phyloP scores from a whole-genome alignment of 208 protist genomes.

The Blastocrithidia nonstop region DNA sequence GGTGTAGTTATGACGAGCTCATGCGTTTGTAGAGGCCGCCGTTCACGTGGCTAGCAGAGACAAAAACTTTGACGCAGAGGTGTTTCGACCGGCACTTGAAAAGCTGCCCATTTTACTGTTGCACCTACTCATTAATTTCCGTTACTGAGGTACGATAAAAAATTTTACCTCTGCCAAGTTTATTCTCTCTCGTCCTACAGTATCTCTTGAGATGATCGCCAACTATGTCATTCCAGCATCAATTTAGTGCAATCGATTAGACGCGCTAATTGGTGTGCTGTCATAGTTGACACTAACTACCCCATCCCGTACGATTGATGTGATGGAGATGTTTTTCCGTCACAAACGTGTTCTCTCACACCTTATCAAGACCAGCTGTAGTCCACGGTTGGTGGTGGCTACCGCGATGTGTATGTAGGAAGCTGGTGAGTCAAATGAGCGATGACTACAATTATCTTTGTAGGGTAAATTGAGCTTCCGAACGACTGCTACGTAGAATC shows the following conservation, averaged over 20 bases:
- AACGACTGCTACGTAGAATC: constrained; percentile 67
- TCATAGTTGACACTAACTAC: constrained; percentile 62
- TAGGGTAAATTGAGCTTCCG: constrained; percentile 73
- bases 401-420: constrained; percentile 84
- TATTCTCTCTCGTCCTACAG: constrained; percentile 36
- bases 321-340: constrained; percentile 58
- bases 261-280: constrained; percentile 50
- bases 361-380: constrained; percentile 47
- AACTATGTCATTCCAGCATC: constrained; percentile 48
- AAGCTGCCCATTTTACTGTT: constrained; percentile 62
- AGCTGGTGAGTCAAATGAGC: constrained; percentile 48
- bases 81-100: constrained; percentile 40
- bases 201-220: constrained; percentile 40
- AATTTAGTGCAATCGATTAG: constrained; percentile 38
- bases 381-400: constrained; percentile 66
- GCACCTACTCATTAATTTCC: constrained; percentile 50
- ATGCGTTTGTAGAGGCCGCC: constrained; percentile 64
- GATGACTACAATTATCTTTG: constrained; percentile 69
- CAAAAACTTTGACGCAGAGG: constrained; percentile 55
- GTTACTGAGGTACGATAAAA: constrained; percentile 57
- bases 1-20: constrained; percentile 60
- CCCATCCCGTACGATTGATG: constrained; percentile 39
- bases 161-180: constrained; percentile 54
- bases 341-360: constrained; percentile 45
- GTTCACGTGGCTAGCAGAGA: constrained; percentile 72